Base-by-base conservation (phyloP, 2,329 filamentous ascomycete species). In the Leptographium wingfieldii region DNA sequence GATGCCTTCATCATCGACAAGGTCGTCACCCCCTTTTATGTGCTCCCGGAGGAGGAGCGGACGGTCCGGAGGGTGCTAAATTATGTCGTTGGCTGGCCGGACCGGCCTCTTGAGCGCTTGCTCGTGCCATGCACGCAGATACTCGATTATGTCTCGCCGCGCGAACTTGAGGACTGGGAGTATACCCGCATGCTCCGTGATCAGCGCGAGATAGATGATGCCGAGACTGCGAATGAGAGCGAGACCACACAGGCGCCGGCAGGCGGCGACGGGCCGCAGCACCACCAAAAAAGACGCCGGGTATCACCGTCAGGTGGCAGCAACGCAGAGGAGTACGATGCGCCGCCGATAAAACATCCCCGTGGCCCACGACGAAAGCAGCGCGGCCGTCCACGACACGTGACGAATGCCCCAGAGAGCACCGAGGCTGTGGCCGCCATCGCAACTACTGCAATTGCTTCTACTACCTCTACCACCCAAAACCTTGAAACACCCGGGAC, bases 61-160 rank as follows among this genome's bases (percentile, higher is more conserved):
- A 65, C 1, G 66, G 67, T 14, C 53, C 63, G 38, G 11, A 74
- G 77, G 54, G 71, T 77, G 9, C 73, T 83, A 62, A 75, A 76
- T 56, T 82, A 85, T 60, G 70, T 80, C 2, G 73, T 86, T 5
- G 77, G 77, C 7, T 83, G 80, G 76, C 73, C 70, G 29, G 80
- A 83, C 61, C 67, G 77, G 0, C 79, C 79, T 0, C 59, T 58
- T 0, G 79, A 77, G 48, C 73, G 75, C 22, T 68, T 78, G 55
- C 65, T 76, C 3, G 71, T 84, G 2, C 75, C 64, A 66, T 77
- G 65, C 72, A 75, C 72, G 59, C 73, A 70, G 62, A 73, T 83
- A 6, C 72, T 80, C 14, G 77, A 85, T 38, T 85, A 83, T 63
- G 81, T 86, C 9, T 84, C 82, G 0, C 77, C 79, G 2, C 71